Evolutionary conservation across 148 eudicot genomes (phyloP), one percentile per base, ranked within the genome.

Genomic region (Silene conica): DNA sequence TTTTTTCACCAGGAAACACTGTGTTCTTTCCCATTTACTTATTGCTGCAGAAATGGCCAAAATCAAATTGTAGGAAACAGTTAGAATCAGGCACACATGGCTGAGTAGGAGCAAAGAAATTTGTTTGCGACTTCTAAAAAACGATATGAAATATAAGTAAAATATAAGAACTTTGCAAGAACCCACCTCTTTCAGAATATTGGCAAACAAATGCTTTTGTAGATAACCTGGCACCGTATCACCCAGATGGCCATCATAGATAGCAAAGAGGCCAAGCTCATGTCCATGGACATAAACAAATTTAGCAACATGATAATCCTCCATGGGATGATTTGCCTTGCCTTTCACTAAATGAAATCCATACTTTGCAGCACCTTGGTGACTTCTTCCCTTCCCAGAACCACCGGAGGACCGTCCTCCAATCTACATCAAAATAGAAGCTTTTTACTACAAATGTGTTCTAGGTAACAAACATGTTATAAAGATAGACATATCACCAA

Each of bases 241-340:
- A 31, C 34, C 34, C 34, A 31, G 34, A 31, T 31, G 96, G 52
- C 96, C 96, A 74, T 91, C 96, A 78, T 80, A 91, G 0, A 91
- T 89, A 77, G 93, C 96, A 73, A 91, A 91, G 55, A 91, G 93
- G 22, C 96, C 96, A 74, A 91, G 86, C 78, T 89, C 93, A 23
- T 77, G 92, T 45, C 87, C 89, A 16, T 72, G 67, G 48, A 63
- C 56, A 48, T 76, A 80, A 63, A 77, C 74, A 83, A 91, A 89
- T 76, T 91, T 89, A 67, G 96, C 93, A 58, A 91, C 92, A 76
- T 89, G 89, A 78, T 77, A 91, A 82, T 91, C 96, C 76, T 90
- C 96, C 93, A 89, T 89, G 57, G 93, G 93, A 75, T 89, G 93
- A 73, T 81, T 87, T 63, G 93, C 87, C 76, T 89, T 89, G 63